These are phyloP conservation scores for Kazachstania psychrophila DNA, from an alignment of 805 yeast genomes.

Conservation along the genomic window DNA sequence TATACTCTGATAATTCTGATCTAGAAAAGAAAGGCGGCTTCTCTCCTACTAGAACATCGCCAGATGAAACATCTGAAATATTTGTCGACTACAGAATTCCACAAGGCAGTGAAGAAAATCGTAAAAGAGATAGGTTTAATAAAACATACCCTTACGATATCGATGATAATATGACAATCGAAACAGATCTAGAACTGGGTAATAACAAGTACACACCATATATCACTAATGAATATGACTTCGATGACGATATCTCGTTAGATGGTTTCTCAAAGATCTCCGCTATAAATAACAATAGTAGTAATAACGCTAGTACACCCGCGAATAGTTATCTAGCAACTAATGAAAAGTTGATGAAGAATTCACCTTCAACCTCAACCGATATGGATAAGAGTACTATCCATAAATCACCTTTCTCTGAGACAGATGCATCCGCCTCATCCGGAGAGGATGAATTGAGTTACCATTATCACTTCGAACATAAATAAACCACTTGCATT, in stretches of 20 bases:
- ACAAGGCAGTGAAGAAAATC: conserved; percentile 6
- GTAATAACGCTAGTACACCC: not conserved
- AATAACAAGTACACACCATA: conserved; percentile 9
- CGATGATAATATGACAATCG: conserved; percentile 1
- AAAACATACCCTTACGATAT: not conserved
- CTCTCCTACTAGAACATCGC: not conserved
- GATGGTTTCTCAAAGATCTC: conserved; percentile 10
- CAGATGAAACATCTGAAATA: conserved; percentile 10
- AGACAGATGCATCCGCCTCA: not conserved
- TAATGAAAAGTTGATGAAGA: not conserved
- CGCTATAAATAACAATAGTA: not conserved
- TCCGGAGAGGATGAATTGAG: not conserved
- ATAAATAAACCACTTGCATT: too few relatives aligned
- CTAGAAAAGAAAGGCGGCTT: not conserved
- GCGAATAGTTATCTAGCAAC: too few relatives aligned
- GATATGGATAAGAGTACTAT: not conserved
- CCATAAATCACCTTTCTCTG: too few relatives aligned
- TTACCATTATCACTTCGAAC: too few relatives aligned
- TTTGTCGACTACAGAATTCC: conserved; percentile 21
- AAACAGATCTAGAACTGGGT: conserved; percentile 2
- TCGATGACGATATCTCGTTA: conserved; percentile 10
- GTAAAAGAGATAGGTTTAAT: not conserved
- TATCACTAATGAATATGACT: conserved; percentile 5
- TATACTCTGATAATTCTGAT: not conserved
- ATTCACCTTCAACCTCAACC: not conserved